Evolutionary conservation across 305 asterid genomes (phyloP).

Genomic region (Plantago coronopus): DNA sequence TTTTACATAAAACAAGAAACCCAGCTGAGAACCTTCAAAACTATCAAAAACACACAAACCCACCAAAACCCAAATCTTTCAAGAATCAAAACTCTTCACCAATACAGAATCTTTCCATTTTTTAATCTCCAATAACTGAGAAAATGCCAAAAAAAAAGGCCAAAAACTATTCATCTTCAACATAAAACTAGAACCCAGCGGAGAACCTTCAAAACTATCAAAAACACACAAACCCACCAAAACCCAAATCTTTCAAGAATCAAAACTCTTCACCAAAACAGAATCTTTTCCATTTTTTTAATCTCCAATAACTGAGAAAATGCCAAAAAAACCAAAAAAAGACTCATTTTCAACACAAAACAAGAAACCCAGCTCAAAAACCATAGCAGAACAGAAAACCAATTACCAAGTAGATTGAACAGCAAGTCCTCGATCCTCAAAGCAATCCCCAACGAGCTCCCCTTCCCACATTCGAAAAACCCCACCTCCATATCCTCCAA

Average conservation of each 20-base stretch:
- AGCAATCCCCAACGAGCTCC: conserved; percentile 65
- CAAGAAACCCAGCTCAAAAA: background rate
- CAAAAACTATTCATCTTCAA: no score
- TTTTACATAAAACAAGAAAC: no score
- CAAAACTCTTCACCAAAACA: conserved; percentile 3
- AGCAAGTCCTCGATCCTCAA: conserved; percentile 72
- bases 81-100: no score
- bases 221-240: no score
- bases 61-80: background rate
- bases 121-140: no score
- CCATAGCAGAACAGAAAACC: background rate
- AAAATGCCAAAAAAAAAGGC: no score
- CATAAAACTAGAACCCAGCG: no score
- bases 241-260: no score
- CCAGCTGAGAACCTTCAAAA: no score
- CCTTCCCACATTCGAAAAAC: conserved; percentile 97
- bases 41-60: no score
- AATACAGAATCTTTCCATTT: background rate
- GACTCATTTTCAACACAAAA: background rate
- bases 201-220: no score
- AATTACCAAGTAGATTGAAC: conserved; percentile 76
- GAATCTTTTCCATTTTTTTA: background rate
- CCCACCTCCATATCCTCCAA: conserved; percentile 39
- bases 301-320: no score
- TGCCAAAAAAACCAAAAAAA: conserved; percentile 1